A percentile compares a stretch with the other conserved stretches of the same genome.
Evolutionary conservation across 1,284 basidiomycete genomes (phyloP).

Genomic region (Cryptococcus sp.): DNA sequence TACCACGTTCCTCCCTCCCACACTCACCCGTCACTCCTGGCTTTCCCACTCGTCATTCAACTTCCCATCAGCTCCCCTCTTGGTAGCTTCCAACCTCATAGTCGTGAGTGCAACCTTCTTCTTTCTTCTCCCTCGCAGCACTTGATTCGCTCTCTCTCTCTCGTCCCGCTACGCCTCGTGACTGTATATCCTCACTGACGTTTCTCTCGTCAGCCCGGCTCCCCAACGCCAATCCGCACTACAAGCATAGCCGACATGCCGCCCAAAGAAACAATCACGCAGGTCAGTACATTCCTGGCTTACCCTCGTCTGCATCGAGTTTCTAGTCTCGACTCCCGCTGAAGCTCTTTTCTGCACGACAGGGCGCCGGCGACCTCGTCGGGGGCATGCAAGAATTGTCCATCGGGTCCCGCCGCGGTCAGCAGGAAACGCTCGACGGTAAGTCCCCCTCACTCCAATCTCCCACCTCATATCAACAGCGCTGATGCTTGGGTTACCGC

Average conservation of each 20-base stretch:
- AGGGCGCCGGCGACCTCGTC: constrained; percentile 6
- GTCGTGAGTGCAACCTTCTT: too few relatives aligned
- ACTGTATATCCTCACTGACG: not conserved
- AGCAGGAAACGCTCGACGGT: constrained; percentile 25
- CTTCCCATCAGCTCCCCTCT: too few relatives aligned
- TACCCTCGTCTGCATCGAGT: constrained; percentile 8
- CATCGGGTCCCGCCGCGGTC: constrained; percentile 5
- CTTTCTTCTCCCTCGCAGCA: too few relatives aligned
- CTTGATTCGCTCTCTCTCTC: not conserved
- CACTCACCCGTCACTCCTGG: too few relatives aligned
- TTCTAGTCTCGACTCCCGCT: constrained; percentile 29
- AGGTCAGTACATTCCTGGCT: too few relatives aligned
- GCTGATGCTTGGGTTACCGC: not conserved
- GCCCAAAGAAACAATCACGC: too few relatives aligned
- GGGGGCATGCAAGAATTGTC: constrained; percentile 4
- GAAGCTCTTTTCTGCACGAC: constrained; percentile 23
- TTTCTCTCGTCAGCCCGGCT: not conserved
- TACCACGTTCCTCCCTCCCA: too few relatives aligned
- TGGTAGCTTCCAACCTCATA: too few relatives aligned
- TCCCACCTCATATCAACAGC: not conserved
- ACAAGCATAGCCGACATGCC: too few relatives aligned
- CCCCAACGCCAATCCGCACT: too few relatives aligned
- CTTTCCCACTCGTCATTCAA: too few relatives aligned
- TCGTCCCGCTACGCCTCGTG: not conserved
- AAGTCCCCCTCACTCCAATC: not conserved